Evolutionary conservation across 2,329 filamentous ascomycete species (phyloP).

Genomic region (Fusarium buxicola): DNA sequence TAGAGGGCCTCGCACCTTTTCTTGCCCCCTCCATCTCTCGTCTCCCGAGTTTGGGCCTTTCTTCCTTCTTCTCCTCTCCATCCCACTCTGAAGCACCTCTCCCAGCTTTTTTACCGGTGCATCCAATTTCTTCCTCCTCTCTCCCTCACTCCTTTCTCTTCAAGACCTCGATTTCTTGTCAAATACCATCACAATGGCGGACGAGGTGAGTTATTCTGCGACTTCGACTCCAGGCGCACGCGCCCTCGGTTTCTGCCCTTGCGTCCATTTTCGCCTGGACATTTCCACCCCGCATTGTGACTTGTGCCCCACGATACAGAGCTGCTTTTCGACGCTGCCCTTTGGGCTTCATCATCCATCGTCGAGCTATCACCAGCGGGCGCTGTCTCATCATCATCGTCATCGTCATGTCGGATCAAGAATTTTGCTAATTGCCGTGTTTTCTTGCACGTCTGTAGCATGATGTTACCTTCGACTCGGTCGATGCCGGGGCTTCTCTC

Average conservation of each 20-base stretch:
- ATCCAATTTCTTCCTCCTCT: conserved; percentile 30
- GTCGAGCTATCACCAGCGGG: conserved; percentile 11
- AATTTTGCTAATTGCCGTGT: conserved; percentile 39
- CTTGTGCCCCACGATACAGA: conserved; percentile 52
- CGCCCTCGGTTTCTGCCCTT: conserved; percentile 42
- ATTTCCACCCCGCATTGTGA: conserved; percentile 61
- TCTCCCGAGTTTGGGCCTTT: conserved; percentile 44
- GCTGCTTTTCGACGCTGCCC: conserved; percentile 27
- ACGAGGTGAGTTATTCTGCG: conserved; percentile 61
- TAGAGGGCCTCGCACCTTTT: conserved; percentile 50
- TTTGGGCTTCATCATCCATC: conserved; percentile 27
- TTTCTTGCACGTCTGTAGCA: conserved; percentile 59
- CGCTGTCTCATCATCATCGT: background rate
- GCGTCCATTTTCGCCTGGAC: conserved; percentile 49
- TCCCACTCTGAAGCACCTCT: conserved; percentile 45
- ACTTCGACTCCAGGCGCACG: conserved; percentile 30
- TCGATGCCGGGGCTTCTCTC: conserved; percentile 93
- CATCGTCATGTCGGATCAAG: background rate
- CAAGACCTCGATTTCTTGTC: conserved; percentile 51
- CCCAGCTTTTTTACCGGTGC: conserved; percentile 44
- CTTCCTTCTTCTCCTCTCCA: conserved; percentile 48
- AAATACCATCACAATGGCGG: conserved; percentile 67
- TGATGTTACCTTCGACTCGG: conserved; percentile 84
- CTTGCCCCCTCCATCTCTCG: conserved; percentile 48
- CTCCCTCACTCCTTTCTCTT: conserved; percentile 46